A percentile compares a stretch with the other conserved stretches of the same genome.
These are phyloP conservation scores for Salix udensis DNA, from an alignment of 345 rosid genomes.

Conservation along the genomic window DNA sequence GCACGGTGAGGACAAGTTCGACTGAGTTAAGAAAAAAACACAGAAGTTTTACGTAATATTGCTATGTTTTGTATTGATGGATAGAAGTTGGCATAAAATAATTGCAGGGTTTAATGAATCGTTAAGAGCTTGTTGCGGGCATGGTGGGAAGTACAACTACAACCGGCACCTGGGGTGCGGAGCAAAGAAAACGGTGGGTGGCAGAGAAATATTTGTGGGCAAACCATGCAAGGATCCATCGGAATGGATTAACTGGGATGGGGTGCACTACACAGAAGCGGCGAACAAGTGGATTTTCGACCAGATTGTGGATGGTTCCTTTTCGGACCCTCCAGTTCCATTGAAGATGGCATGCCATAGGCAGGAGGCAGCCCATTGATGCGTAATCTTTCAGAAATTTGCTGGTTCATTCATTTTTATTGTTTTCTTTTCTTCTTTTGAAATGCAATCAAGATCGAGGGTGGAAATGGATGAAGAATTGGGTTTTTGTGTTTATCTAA, in stretches of 20 bases:
- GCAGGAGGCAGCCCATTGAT: conserved; percentile 4
- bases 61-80: too few species aligned
- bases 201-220: conserved; percentile 49
- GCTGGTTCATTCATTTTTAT: not conserved
- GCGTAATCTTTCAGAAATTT: not conserved
- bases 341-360: conserved; percentile 42
- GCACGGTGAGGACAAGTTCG: conserved; percentile 31
- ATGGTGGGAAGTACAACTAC: conserved; percentile 76
- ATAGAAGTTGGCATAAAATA: too few species aligned
- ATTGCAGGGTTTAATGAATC: conserved; percentile 56
- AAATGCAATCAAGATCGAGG: not conserved
- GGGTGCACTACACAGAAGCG: conserved; percentile 48
- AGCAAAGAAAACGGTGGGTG: conserved; percentile 30
- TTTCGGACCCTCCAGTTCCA: conserved; percentile 38
- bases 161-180: conserved; percentile 54
- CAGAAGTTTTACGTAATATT: too few species aligned
- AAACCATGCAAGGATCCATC: conserved; percentile 46
- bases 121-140: conserved; percentile 66
- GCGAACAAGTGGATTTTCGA: conserved; percentile 41
- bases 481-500: too few species aligned
- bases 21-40: too few species aligned
- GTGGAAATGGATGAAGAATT: not conserved
- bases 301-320: conserved; percentile 29
- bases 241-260: conserved; percentile 43
- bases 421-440: not conserved